phyloP scores from a whole-genome alignment of 2,329 filamentous ascomycete genomes.

The Botrytis pseudocinerea region DNA sequence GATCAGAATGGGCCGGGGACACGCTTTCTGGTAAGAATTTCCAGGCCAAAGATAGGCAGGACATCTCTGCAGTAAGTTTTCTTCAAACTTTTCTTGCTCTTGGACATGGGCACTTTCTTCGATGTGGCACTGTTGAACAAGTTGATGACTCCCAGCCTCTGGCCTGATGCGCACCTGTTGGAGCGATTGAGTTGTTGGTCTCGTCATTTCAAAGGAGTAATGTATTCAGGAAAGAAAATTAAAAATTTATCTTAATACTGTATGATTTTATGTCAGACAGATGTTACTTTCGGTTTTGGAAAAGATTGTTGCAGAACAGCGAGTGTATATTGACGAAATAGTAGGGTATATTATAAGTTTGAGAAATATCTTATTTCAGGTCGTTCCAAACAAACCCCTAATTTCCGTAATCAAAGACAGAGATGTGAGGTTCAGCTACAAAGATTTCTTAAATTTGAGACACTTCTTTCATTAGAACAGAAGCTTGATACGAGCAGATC shows the following conservation, averaged over 20 bases:
- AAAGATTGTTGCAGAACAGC: not conserved
- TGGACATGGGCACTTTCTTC: not conserved
- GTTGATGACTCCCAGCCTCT: not conserved
- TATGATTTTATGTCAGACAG: not conserved
- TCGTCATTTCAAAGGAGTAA: not conserved
- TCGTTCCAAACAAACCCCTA: not conserved
- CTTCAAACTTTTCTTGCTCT: not conserved
- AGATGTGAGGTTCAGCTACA: not conserved
- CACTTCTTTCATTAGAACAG: not conserved
- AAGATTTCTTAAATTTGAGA: not conserved
- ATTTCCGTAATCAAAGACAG: not conserved
- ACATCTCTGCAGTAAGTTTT: not conserved
- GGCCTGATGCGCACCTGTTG: not conserved
- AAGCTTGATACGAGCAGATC: not conserved
- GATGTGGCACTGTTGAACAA: not conserved
- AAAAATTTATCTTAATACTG: not conserved
- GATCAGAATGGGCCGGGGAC: slow-evolving; percentile 7
- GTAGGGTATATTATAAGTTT: not conserved
- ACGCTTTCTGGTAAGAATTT: not conserved
- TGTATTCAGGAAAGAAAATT: not conserved
- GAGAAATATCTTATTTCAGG: not conserved
- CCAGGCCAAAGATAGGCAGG: not conserved
- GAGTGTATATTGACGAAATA: not conserved
- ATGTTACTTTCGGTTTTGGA: not conserved
- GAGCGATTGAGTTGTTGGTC: not conserved